Conservation (phyloP, 208 protist species). For the Crithidia acanthocephali region DNA sequence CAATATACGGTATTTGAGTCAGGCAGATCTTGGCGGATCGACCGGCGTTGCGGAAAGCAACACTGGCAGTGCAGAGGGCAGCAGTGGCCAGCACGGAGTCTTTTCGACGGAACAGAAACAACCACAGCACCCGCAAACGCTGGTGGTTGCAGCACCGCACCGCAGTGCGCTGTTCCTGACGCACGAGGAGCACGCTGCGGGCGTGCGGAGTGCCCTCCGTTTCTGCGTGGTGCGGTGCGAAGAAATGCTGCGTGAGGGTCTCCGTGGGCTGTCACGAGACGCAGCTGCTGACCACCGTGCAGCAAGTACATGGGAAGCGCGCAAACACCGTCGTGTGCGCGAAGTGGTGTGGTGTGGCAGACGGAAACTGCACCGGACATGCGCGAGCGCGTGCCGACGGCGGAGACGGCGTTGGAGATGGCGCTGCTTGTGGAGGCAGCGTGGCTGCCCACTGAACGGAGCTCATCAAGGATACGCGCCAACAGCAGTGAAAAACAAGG, state of each 20-base stretch:
- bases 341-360: not conserved
- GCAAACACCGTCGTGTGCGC: no score
- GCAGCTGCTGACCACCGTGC: no score
- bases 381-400: no score
- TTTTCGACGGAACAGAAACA: no score
- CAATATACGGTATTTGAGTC: no score
- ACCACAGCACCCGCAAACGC: not conserved
- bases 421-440: not conserved
- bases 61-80: not conserved
- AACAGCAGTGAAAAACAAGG: no score
- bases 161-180: not conserved
- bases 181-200: not conserved
- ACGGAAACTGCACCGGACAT: no score
- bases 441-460: not conserved
- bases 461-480: no score
- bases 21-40: no score
- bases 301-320: no score
- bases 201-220: not conserved
- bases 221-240: conserved; percentile 17
- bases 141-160: not conserved
- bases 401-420: not conserved
- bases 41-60: no score
- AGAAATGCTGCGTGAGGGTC: not conserved
- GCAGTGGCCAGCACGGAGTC: no score
- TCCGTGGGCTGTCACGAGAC: not conserved